These are phyloP conservation scores for Prunella vulgaris DNA, from an alignment of 257 asterid genomes.

Conservation along the genomic window DNA sequence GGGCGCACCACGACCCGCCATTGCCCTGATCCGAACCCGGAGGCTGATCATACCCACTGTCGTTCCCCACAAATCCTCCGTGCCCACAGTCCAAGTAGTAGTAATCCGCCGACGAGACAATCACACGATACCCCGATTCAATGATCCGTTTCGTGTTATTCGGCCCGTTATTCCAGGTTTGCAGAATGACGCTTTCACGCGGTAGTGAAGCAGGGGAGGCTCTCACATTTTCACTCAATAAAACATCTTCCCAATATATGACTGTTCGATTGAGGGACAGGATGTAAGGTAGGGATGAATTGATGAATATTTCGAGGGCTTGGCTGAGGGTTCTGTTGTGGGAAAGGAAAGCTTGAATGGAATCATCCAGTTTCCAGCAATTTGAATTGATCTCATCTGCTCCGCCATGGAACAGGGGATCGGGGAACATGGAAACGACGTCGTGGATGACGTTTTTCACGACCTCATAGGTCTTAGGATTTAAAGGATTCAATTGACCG, in stretches of 20 bases:
- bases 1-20: constrained; percentile 91
- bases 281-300: constrained; percentile 61
- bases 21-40: constrained; percentile 54
- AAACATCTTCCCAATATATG: constrained; percentile 86
- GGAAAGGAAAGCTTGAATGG: constrained; percentile 45
- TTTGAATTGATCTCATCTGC: constrained; percentile 69
- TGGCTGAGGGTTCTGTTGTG: constrained; percentile 63
- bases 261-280: constrained; percentile 66
- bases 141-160: constrained; percentile 59
- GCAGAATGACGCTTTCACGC: constrained; percentile 50
- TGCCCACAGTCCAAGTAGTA: constrained; percentile 92
- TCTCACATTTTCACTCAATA: constrained; percentile 43
- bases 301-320: constrained; percentile 55
- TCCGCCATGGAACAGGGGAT: constrained; percentile 72
- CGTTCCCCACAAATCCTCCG: constrained; percentile 70
- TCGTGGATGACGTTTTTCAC: constrained; percentile 57
- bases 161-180: constrained; percentile 84
- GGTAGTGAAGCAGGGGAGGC: constrained; percentile 58
- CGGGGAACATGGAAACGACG: constrained; percentile 67
- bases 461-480: constrained; percentile 59
- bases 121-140: constrained; percentile 54
- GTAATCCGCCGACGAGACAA: constrained; percentile 72
- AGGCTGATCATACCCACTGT: constrained; percentile 50
- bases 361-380: constrained; percentile 69
- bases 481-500: constrained; percentile 81